Base-by-base conservation (phyloP, 106 monocot genomes). In the Apostasia ramifera region DNA sequence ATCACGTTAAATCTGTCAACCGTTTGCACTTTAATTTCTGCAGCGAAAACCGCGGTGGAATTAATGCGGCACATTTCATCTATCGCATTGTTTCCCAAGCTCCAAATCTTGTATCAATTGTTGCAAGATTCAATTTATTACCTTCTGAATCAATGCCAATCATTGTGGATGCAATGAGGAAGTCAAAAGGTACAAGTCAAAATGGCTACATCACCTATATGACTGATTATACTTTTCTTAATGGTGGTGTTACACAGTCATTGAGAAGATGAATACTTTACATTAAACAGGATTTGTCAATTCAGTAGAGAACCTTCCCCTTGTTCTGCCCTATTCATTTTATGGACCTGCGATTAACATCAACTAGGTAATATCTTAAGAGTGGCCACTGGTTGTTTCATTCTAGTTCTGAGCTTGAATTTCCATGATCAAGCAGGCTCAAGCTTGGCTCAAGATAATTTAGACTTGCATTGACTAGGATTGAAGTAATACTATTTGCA, bases 21-120 rank as follows among this genome's bases (percentile, higher is more conserved):
- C 26, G 26, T 56, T 44, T 66, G 39, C 40, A 41, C 57, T 63
- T 41, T 63, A 26, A 52, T 6, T 66, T 66, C 76, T 79, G 59
- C 57, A 92, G 97, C 66, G 90, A 83, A 74, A 98, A 98, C 69
- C 80, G 92, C 61, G 97, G 92, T 64, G 87, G 83, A 59, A 75
- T 76, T 38, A 60, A 57, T 62, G 74, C 87, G 43, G 97, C 90
- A 43, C 45, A 63, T 62, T 92, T 92, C 44, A 59, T 92, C 40
- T 79, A 77, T 46, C 77, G 73, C 55, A 45, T 97, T 63, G 67
- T 97, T 66, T 64, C 38, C 8, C 62, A 73, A 64, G 78, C 80
- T 55, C 85, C 83, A 55, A 71, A 83, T 73, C 78, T 90, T 62
- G 70, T 83, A 55, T 67, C 65, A 46, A 58, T 92, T 13, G 69